Conservation (phyloP, 2,329 filamentous ascomycete species). For the Cryoendolithus antarcticus region DNA sequence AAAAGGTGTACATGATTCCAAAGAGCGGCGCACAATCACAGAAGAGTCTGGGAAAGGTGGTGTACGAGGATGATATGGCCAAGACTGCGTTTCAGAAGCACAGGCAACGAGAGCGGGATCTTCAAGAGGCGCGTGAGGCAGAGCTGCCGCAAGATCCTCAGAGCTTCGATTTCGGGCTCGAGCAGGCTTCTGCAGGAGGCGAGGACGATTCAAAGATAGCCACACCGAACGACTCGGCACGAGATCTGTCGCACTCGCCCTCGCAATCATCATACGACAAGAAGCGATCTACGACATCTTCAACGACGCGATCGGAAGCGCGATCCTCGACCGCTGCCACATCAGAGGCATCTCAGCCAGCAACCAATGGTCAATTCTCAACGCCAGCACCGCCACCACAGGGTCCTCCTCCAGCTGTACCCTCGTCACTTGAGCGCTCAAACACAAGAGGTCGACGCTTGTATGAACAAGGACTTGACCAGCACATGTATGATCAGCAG, state of each 20-base stretch:
- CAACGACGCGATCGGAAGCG: slow-evolving; percentile 57
- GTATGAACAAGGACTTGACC: slow-evolving; percentile 71
- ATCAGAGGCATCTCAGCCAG: slow-evolving; percentile 64
- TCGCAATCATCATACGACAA: slow-evolving; percentile 53
- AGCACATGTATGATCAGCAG: slow-evolving; percentile 71
- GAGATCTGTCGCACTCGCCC: slow-evolving; percentile 36
- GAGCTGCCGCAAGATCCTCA: slow-evolving; percentile 17
- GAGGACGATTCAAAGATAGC: slow-evolving; percentile 27
- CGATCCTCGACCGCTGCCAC: slow-evolving; percentile 80
- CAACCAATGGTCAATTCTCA: slow-evolving; percentile 21
- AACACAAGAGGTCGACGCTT: slow-evolving; percentile 61
- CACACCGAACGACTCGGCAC: slow-evolving; percentile 34
- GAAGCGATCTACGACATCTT: slow-evolving; percentile 73
- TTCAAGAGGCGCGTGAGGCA: slow-evolving; percentile 27
- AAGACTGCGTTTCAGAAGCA: slow-evolving; percentile 74
- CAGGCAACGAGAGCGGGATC: slow-evolving; percentile 44
- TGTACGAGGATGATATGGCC: slow-evolving; percentile 81
- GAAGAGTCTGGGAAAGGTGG: slow-evolving; percentile 49
- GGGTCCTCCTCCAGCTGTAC: slow-evolving; percentile 10
- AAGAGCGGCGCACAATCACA: slow-evolving; percentile 28
- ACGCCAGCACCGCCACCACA: slow-evolving; percentile 19
- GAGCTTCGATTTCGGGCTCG: slow-evolving; percentile 21
- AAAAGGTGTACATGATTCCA: slow-evolving; percentile 86
- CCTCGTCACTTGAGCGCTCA: slow-evolving; percentile 45
- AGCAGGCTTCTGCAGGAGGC: slow-evolving; percentile 23